phyloP scores from a whole-genome alignment of 768 basidiomycete species.

The Rhodosporidiobolus odoratus region DNA sequence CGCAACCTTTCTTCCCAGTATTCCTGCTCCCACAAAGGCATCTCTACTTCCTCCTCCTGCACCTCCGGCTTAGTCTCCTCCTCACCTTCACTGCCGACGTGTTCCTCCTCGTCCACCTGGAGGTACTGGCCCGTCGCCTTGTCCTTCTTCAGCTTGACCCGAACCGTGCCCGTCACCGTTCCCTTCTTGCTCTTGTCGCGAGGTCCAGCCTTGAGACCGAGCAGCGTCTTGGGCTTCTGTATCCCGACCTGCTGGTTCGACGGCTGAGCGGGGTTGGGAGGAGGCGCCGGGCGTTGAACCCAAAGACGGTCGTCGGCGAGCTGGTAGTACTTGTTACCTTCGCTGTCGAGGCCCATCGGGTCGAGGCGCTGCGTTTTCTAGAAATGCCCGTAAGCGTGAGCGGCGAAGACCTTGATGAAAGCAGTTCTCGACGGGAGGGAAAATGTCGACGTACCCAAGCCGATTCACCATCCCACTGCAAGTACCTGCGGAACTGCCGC shows the following conservation, averaged over 20 bases:
- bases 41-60: constrained; percentile 29
- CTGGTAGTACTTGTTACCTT: constrained; percentile 33
- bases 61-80: constrained; percentile 34
- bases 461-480: constrained; percentile 33
- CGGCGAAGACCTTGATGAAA: neutral
- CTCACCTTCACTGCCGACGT: constrained; percentile 37
- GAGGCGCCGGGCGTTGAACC: constrained; percentile 28
- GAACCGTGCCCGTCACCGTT: constrained; percentile 21
- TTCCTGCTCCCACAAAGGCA: constrained; percentile 37
- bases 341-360: constrained; percentile 25
- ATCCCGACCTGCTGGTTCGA: neutral
- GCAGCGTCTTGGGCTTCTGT: constrained; percentile 4
- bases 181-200: constrained; percentile 30
- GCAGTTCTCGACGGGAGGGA: neutral
- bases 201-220: constrained; percentile 8
- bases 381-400: neutral
- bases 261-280: constrained; percentile 2
- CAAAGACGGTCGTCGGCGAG: constrained; percentile 37
- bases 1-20: constrained; percentile 35
- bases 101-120: constrained; percentile 15
- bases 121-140: constrained; percentile 15
- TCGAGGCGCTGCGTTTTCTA: constrained; percentile 27
- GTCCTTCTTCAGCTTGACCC: constrained; percentile 29
- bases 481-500: constrained; percentile 33
- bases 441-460: constrained; percentile 25